These are phyloP conservation scores for Geotrichum australiense DNA, from an alignment of 1,139 yeast genomes.

Conservation along the genomic window DNA sequence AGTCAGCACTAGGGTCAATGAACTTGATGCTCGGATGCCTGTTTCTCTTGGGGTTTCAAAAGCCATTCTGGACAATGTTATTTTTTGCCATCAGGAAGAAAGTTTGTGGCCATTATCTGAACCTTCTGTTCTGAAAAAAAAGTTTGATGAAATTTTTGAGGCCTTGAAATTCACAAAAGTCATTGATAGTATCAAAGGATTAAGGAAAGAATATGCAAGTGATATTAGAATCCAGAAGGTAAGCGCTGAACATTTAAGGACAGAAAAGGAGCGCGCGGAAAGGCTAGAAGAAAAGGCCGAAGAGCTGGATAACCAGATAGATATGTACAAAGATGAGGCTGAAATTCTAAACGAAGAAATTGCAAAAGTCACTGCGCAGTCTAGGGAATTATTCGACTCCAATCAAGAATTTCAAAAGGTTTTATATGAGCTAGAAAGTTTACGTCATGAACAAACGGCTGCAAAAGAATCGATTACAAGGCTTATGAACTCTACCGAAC, in stretches of 20 bases:
- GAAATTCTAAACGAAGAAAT: conserved; percentile 45
- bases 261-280: conserved; percentile 67
- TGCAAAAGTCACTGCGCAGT: conserved; percentile 47
- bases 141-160: conserved; percentile 94
- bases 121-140: conserved; percentile 78
- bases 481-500: conserved; percentile 41
- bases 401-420: conserved; percentile 79
- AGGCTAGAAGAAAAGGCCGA: conserved; percentile 48
- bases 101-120: conserved; percentile 95
- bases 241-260: conserved; percentile 65
- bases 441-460: conserved; percentile 43
- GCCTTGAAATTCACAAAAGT: conserved; percentile 92
- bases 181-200: conserved; percentile 64
- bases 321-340: conserved; percentile 44
- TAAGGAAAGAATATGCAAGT: conserved; percentile 68
- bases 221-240: conserved; percentile 73
- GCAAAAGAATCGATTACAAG: conserved; percentile 46
- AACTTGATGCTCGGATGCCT: conserved; percentile 78
- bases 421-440: conserved; percentile 55
- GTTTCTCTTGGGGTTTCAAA: conserved; percentile 77
- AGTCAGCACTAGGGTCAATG: conserved; percentile 75
- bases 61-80: conserved; percentile 83
- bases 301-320: conserved; percentile 42
- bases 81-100: conserved; percentile 97
- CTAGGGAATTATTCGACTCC: conserved; percentile 60